Evolutionary conservation across 2,329 filamentous ascomycete genomes (phyloP).

Genomic region (Rhexocercosporidium sp.): DNA sequence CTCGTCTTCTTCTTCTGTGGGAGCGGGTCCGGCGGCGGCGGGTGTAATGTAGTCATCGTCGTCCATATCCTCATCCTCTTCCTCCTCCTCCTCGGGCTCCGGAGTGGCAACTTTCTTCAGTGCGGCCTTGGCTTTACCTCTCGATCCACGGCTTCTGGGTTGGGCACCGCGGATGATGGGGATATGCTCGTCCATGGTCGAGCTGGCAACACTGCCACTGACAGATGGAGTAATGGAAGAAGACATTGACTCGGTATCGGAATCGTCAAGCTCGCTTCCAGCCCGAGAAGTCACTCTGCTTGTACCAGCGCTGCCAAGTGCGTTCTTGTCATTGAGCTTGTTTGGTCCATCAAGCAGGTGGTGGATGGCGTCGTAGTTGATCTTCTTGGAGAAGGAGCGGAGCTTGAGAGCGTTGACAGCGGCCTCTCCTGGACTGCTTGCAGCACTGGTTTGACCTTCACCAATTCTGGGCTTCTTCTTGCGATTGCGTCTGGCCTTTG

Average conservation of each 20-base stretch:
- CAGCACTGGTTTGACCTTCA: conserved; percentile 68
- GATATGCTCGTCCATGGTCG: conserved; percentile 1
- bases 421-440: conserved; percentile 71
- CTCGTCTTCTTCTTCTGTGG: conserved; percentile 20
- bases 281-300: conserved; percentile 47
- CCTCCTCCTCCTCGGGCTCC: conserved; percentile 9
- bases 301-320: conserved; percentile 55
- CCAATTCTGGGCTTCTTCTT: conserved; percentile 63
- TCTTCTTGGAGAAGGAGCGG: conserved; percentile 72
- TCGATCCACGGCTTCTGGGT: background rate
- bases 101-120: background rate
- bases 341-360: conserved; percentile 55
- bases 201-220: conserved; percentile 6
- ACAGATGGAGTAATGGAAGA: conserved; percentile 10
- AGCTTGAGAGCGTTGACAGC: conserved; percentile 71
- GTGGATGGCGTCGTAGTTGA: conserved; percentile 71
- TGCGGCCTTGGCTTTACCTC: background rate
- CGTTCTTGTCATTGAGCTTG: conserved; percentile 41
- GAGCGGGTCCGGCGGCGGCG: background rate
- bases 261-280: conserved; percentile 24
- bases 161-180: background rate
- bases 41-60: conserved; percentile 25
- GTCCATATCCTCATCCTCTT: conserved; percentile 15
- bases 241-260: conserved; percentile 10
- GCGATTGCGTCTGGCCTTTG: conserved; percentile 62